phyloP scores from a whole-genome alignment of 495 filamentous ascomycete species.

The Jackrogersella multiformis region DNA sequence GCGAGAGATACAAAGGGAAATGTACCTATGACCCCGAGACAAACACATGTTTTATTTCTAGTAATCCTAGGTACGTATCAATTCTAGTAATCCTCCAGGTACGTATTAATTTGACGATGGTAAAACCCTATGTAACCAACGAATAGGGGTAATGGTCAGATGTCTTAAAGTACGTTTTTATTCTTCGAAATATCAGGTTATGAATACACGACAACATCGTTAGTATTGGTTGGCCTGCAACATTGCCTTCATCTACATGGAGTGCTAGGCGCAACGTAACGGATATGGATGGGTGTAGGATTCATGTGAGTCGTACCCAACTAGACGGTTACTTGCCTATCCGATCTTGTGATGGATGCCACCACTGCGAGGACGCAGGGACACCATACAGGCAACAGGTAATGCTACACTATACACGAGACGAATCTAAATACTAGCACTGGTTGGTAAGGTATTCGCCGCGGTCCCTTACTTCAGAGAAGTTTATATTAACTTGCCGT shows the following conservation, averaged over 20 bases:
- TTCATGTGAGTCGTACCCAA: background rate
- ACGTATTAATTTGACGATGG: no score
- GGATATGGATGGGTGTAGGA: background rate
- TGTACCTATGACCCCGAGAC: constrained; percentile 6
- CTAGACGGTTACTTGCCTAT: constrained; percentile 6
- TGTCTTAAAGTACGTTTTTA: no score
- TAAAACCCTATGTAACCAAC: no score
- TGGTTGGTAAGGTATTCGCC: background rate
- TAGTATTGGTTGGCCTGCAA: background rate
- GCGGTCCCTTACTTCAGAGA: constrained; percentile 7
- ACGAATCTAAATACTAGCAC: background rate
- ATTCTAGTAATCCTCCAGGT: no score
- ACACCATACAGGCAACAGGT: background rate
- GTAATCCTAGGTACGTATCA: no score
- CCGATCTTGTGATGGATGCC: background rate
- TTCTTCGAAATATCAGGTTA: no score
- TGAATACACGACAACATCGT: no score
- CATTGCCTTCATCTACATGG: background rate
- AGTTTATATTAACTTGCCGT: constrained; percentile 13
- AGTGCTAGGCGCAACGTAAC: constrained; percentile 7
- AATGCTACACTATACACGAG: background rate
- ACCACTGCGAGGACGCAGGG: background rate
- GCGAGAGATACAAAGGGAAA: constrained; percentile 2
- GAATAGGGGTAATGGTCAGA: no score
- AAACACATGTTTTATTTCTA: constrained; percentile 12